phyloP scores from a whole-genome alignment of 2,329 filamentous ascomycete genomes.

The Fusarium phyllophilum region DNA sequence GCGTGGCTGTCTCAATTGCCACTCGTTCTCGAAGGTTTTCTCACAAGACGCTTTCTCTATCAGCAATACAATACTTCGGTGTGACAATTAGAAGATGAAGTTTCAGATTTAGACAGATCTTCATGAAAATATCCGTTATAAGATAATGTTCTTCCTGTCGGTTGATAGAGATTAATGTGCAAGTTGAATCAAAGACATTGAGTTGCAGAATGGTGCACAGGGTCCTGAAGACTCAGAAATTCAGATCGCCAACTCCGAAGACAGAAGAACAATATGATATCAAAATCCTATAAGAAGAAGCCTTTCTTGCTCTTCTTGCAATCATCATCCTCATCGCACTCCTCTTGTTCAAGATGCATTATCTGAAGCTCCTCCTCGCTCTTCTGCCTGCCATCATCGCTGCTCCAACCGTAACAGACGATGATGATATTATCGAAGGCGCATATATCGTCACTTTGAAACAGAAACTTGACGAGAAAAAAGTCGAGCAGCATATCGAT shows the following conservation, averaged over 20 bases:
- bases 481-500: slow-evolving; percentile 49
- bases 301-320: fast-evolving
- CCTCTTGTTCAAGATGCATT: slow-evolving; percentile 28
- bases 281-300: slow-evolving; percentile 9
- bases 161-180: slow-evolving; percentile 24
- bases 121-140: neutral
- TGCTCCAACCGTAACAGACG: slow-evolving; percentile 2
- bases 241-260: neutral
- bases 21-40: neutral
- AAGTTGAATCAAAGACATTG: slow-evolving; percentile 29
- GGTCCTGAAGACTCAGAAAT: neutral
- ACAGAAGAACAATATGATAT: neutral
- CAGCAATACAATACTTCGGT: neutral
- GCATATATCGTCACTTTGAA: slow-evolving; percentile 61
- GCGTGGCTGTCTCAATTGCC: slow-evolving; percentile 22
- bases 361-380: slow-evolving; percentile 30
- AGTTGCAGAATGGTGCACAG: slow-evolving; percentile 22
- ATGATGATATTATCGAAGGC: slow-evolving; percentile 45
- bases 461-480: slow-evolving; percentile 44
- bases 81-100: neutral
- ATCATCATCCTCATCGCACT: neutral
- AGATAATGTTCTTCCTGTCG: neutral
- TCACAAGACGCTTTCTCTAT: neutral
- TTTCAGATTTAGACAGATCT: slow-evolving; percentile 21
- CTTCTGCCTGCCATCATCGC: slow-evolving; percentile 32